Evolutionary conservation across 1,284 basidiomycete genomes (phyloP), one percentile per base, ranked within the genome.

Genomic region (Cryptococcus hybrid): DNA sequence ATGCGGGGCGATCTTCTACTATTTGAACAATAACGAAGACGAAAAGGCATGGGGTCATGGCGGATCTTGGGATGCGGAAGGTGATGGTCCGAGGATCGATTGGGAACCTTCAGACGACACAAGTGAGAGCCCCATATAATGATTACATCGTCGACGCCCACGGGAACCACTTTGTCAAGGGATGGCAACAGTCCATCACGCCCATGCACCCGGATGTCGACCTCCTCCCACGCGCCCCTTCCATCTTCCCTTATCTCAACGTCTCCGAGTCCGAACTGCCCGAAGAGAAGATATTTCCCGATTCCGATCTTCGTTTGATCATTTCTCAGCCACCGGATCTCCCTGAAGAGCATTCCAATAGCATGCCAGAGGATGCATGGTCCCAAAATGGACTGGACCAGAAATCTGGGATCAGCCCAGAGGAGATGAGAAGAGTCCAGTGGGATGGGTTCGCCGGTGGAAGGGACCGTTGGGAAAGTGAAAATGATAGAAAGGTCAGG

Each of bases 221-320:
- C 1, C 57, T 62, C 18, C 61, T 75, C 7, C 56, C 67, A 3
- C 44, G 51, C 2, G 60, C 72, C 0, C 51, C 58, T 1, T 15
- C 36, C 5, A 57, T 76, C 11, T 71, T 76, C 52, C 60, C 70
- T 4, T 71, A 77, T 11, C 57, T 78, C 49, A 58, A 66, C 40
- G 47, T 68, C 0, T 54, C 47, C 12, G 39, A 35, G 38, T 56
- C 60, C 56, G 57, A 47, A 7, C 61, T 64, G 5, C 68, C 71
- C 0, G 47, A 11, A 7, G 38, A 47, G 7, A 35, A 58, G 4
- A 35, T 46, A 11, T 78, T 67, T 60, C 74, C 76, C 1, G 52
- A 59, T 7, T 55, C 56, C 1, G 48, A 58, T 7, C 42, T 74
- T 3, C 51, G 61, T 9, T 58, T 67, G 46, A 69, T 78, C 50